Evolutionary conservation across 768 basidiomycete genomes (phyloP).

Genomic region (Tulasnella sp.): DNA sequence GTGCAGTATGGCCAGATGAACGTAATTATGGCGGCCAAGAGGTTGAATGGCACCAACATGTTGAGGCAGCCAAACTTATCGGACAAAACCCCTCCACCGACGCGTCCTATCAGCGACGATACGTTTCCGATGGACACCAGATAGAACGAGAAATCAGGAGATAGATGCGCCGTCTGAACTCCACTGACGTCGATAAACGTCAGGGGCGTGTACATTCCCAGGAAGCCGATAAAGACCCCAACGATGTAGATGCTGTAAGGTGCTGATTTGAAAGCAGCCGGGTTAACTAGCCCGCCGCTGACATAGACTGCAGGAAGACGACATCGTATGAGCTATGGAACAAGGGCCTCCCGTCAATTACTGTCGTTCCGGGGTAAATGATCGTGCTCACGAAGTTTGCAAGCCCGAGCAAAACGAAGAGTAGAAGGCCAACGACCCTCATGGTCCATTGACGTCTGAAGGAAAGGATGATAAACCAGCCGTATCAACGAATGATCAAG

Average conservation of each 20-base stretch:
- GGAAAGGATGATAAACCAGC: background rate
- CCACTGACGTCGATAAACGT: slow-evolving; percentile 21
- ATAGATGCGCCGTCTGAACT: slow-evolving; percentile 1
- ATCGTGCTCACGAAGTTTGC: slow-evolving; percentile 37
- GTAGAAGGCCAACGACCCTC: slow-evolving; percentile 53
- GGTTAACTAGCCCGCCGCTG: slow-evolving; percentile 47
- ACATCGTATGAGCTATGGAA: slow-evolving; percentile 27
- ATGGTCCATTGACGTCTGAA: slow-evolving; percentile 66
- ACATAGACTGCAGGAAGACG: slow-evolving; percentile 43
- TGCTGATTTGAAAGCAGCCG: slow-evolving; percentile 37
- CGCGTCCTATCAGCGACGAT: slow-evolving; percentile 23
- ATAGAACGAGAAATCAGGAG: slow-evolving; percentile 16
- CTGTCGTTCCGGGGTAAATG: background rate
- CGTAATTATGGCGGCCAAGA: slow-evolving; percentile 45
- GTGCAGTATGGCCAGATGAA: slow-evolving; percentile 58
- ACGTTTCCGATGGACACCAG: slow-evolving; percentile 24
- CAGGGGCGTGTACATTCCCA: slow-evolving; percentile 33
- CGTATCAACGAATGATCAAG: background rate
- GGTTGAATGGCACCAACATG: slow-evolving; percentile 50
- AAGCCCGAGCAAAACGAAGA: slow-evolving; percentile 38
- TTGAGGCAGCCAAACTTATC: slow-evolving; percentile 43
- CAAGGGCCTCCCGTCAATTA: background rate
- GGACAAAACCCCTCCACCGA: slow-evolving; percentile 23
- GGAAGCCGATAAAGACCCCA: slow-evolving; percentile 43
- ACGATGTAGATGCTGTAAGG: slow-evolving; percentile 47